Evolutionary conservation across 139 green algal species (phyloP).

Genomic region (Mesotaenium endlicherianum): DNA sequence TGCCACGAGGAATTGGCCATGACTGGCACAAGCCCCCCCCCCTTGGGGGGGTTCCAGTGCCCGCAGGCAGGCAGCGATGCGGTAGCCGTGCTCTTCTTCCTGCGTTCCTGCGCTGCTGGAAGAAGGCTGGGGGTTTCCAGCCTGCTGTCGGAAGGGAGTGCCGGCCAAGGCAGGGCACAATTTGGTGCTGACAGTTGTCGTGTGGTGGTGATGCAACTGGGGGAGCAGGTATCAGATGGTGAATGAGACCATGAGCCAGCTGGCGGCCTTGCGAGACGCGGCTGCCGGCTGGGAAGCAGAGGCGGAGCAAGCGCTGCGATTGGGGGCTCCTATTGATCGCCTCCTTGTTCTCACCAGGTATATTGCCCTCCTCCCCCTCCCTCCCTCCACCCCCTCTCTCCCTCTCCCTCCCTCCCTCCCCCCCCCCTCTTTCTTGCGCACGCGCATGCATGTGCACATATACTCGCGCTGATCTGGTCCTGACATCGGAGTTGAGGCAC

Average conservation of each 20-base stretch:
- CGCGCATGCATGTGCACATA: not conserved
- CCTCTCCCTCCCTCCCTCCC: not conserved
- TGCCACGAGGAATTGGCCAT: no score
- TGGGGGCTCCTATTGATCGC: not conserved
- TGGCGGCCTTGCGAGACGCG: not conserved
- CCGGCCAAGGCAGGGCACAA: not conserved
- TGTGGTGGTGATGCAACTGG: not conserved
- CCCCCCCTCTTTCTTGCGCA: not conserved
- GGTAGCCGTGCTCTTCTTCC: no score
- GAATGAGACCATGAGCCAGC: not conserved
- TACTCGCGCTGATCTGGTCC: not conserved
- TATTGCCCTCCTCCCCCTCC: not conserved
- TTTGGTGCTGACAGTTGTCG: not conserved
- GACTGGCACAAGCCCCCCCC: no score
- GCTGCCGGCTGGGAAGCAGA: not conserved
- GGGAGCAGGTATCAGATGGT: not conserved
- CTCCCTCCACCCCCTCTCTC: not conserved
- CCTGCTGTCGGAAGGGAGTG: no score
- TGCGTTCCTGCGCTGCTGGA: no score
- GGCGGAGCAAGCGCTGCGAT: not conserved
- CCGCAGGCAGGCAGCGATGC: no score
- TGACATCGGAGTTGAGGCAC: no score
- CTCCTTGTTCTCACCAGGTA: not conserved
- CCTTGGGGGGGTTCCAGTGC: no score
- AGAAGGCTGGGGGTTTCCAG: no score